Conservation (phyloP, 2,329 filamentous ascomycete species). For the Colletotrichum siamense region DNA sequence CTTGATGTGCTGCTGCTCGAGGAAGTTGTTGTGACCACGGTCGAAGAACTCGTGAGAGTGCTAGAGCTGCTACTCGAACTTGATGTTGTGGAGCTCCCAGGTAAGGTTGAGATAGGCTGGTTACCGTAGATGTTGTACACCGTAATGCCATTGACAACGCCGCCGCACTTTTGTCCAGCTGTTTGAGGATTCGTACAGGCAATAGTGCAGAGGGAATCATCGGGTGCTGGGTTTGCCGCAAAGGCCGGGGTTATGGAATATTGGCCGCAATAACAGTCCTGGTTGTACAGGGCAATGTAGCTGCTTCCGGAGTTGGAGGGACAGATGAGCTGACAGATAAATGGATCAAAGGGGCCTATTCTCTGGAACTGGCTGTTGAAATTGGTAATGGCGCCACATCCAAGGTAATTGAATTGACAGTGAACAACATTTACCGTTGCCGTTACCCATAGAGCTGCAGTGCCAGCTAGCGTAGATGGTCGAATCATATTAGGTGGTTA, state of each 20-base stretch:
- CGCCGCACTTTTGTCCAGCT: not conserved
- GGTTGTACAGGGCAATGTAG: not conserved
- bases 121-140: not conserved
- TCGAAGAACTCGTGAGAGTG: not conserved
- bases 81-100: not conserved
- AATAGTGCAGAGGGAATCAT: not conserved
- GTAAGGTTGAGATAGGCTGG: no score
- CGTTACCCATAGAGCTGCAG: not conserved
- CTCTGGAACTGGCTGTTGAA: not conserved
- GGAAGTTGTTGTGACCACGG: not conserved
- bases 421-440: not conserved
- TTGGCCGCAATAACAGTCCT: not conserved
- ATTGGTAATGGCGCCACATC: not conserved
- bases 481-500: not conserved
- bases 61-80: not conserved
- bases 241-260: not conserved
- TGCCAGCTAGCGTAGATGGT: not conserved
- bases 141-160: not conserved
- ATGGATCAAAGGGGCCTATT: no score
- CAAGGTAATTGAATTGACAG: not conserved
- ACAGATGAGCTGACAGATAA: rapidly evolving
- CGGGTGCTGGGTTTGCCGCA: not conserved
- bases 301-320: rapidly evolving
- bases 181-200: not conserved
- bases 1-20: not conserved